A percentile compares a stretch with the other conserved stretches of the same genome.
Conservation (phyloP, 2,329 filamentous ascomycete species). For the Lasiodiplodia sp. region DNA sequence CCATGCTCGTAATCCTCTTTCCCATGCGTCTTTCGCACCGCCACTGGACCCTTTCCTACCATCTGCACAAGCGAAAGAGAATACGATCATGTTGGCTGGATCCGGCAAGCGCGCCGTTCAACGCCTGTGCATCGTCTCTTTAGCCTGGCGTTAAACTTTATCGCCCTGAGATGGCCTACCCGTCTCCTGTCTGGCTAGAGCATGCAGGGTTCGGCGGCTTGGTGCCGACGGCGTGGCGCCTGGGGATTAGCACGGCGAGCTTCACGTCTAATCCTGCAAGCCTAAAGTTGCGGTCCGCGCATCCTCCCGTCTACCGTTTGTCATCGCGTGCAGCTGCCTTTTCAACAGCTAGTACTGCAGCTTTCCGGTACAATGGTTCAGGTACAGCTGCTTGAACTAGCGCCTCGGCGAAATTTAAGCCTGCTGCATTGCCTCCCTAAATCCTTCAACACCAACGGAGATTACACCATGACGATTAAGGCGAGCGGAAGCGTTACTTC, state of each 20-base stretch:
- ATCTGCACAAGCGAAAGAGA: not conserved
- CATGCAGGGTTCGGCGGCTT: conserved; percentile 3
- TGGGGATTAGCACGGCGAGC: not conserved
- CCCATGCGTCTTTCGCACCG: not conserved
- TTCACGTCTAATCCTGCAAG: not conserved
- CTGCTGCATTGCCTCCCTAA: not conserved
- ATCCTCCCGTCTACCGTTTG: not conserved
- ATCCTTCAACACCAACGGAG: not conserved
- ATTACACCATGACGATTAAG: not conserved
- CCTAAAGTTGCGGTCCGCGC: not conserved
- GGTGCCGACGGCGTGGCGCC: conserved; percentile 4
- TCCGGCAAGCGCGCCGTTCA: not conserved
- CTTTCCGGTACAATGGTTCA: not conserved
- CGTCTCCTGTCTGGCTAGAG: not conserved
- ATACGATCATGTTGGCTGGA: not conserved
- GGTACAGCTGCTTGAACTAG: not conserved
- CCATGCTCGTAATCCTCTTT: not conserved
- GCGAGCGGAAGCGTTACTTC: not conserved
- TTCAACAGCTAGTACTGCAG: not conserved
- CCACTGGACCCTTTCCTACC: not conserved
- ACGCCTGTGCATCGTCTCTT: not conserved
- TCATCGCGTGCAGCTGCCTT: not conserved
- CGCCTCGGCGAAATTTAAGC: not conserved
- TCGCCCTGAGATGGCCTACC: not conserved
- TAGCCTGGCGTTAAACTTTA: not conserved